Base-by-base conservation (phyloP, 805 yeast genomes). In the Lachancea dasiensis region DNA sequence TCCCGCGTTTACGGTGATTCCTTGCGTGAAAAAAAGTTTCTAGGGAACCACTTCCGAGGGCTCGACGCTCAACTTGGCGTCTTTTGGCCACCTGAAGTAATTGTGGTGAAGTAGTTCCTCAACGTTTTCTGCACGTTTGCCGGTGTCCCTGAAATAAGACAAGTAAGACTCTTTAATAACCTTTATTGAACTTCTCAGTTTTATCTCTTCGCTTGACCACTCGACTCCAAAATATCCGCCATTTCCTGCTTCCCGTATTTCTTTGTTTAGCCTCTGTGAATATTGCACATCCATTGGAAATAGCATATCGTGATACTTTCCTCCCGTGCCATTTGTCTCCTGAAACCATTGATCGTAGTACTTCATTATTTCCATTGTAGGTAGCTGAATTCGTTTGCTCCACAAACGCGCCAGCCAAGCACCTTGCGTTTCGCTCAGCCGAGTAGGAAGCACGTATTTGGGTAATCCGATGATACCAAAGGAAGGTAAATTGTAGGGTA, bases 251-350 rank as follows among this genome's bases (percentile, higher is more conserved):
- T 54, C 58, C 19, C 45, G 61, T 31, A 59, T 58, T 36, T 65
- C 58, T 16, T 56, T 54, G 41, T 63, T 63, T 43, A 74, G 56
- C 35, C 63, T 61, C 46, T 71, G 70, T 49, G 75, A 70, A 53
- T 78, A 83, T 17, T 72, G 72, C 1, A 72, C 76, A 47, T 82
- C 92, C 31, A 60, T 60, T 7, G 85, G 84, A 46, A 57, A 68
- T 10, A 61, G 62, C 54, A 81, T 52, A 40, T 68, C 72, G 50
- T 80, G 86, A 56, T 69, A 74, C 2, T 54, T 47, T 18, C 67
- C 55, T n/a, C 71, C 73, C 9, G 63, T 63, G 5, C 82, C 84
- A 39, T 70, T 67, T 5, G 38, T 46, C 9, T 56, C 60, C 8
- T 67, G 54, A 22, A 72, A 58, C 18, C 62, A 48, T 4, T 49